Base-by-base conservation (phyloP, 768 basidiomycete species). In the Udeniomyces megalosporus region DNA sequence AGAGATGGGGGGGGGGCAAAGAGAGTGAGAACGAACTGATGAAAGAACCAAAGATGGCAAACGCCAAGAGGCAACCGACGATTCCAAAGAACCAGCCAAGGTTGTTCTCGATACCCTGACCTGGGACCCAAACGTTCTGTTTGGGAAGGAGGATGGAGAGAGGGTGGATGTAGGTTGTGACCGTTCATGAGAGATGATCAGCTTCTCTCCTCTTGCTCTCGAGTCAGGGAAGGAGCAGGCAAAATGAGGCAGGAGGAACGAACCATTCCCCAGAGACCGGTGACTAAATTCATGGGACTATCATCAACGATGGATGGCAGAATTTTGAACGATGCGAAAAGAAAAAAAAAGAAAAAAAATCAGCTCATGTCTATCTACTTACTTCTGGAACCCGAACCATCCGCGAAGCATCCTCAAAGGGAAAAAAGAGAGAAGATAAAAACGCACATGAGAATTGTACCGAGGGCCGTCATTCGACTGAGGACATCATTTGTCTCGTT, bases 401-500 rank as follows among this genome's bases (percentile, higher is more conserved):
- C n/a, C n/a, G n/a, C n/a, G n/a, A n/a, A n/a, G n/a, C n/a, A n/a
- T n/a, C n/a, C n/a, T n/a, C n/a, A 17, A 34, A 45, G 45, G 8
- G 3, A 50, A 24, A 8, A n/a, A 46, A 34, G 29, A 42, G 4
- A 22, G 20, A 24, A n/a, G 26, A 44, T 22, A 12, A 1, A 4
- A 28, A 47, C 55, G 38, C 87, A 95, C 71, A 99, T 84, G 68
- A 97, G 84, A 5, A 99, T 83, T 6, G 95, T 99, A 80, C 95
- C 95, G 50, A 99, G 80, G 11, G 58, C 26, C 4, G 32, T 69
- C 72, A 65, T 49, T 69, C 70, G 88, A 89, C 5, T 42, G 34
- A 97, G 81, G 2, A 99, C 95, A 71, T 97, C 91, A 75, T 99
- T 99, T 77, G 97, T 99, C 77, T 97, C 91, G 74, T 99, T 99